Evolutionary conservation across 2,329 filamentous ascomycete genomes (phyloP).

Genomic region (Karstenula rhodostoma): DNA sequence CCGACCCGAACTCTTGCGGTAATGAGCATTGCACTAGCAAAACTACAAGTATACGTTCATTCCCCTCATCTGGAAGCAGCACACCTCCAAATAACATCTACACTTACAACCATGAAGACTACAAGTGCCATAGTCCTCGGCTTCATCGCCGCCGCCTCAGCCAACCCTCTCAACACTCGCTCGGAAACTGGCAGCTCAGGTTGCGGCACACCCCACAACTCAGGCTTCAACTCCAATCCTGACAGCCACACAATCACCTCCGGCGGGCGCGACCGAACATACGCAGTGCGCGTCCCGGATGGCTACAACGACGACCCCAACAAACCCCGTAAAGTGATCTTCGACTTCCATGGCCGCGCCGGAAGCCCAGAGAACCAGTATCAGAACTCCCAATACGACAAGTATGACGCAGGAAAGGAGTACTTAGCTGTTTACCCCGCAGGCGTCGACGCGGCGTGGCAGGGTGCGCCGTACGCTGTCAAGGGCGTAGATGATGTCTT

Average conservation of each 20-base stretch:
- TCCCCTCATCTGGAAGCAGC: background rate
- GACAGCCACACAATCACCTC: slow-evolving; percentile 11
- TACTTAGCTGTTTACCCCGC: slow-evolving; percentile 11
- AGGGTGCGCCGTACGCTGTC: slow-evolving; percentile 12
- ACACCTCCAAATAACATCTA: background rate
- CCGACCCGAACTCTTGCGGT: slow-evolving; percentile 4
- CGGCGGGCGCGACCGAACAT: slow-evolving; percentile 5
- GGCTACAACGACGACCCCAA: slow-evolving; percentile 6
- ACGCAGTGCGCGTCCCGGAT: slow-evolving; percentile 10
- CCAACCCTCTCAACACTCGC: background rate
- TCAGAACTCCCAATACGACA: slow-evolving; percentile 4
- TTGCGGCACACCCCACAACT: slow-evolving; percentile 3
- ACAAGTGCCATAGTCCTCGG: background rate
- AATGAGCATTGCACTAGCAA: background rate
- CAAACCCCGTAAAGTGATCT: slow-evolving; percentile 10
- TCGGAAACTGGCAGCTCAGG: background rate
- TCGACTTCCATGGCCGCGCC: slow-evolving; percentile 11
- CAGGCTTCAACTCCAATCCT: slow-evolving; percentile 10
- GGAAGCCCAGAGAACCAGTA: slow-evolving; percentile 9
- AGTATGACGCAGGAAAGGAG: slow-evolving; percentile 4
- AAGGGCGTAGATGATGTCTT: slow-evolving; percentile 5
- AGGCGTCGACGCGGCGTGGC: slow-evolving; percentile 10
- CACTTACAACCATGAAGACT: slow-evolving; percentile 3
- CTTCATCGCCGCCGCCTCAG: slow-evolving; percentile 8
- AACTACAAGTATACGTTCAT: background rate